Base-by-base conservation (phyloP, 2,329 filamentous ascomycete genomes). In the Fusarium heterosporum region DNA sequence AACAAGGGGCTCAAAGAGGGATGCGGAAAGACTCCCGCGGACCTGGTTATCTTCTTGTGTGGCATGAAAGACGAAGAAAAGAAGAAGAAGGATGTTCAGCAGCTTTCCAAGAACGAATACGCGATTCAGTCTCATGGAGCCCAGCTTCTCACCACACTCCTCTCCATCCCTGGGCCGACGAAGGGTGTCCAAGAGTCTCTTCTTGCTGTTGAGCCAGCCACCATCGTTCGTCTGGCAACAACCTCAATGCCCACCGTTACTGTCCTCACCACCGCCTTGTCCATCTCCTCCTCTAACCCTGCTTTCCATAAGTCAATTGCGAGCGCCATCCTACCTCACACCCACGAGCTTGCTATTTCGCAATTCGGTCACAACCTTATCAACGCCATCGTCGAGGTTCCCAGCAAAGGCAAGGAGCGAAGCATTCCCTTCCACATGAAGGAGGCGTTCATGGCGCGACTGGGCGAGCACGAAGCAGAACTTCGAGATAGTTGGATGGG, bases 91-190 rank as follows among this genome's bases (percentile, higher is more conserved):
- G 76, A 78, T 46, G 72, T 74, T 11, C 72, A 77, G 38, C 78
- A 81, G 28, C 75, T 78, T 34, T 80, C 68, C 70, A 87, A 80
- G 88, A 93, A 83, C 78, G 93, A 75, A 53, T 78, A 82, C 29
- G 82, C 83, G 29, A 77, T 86, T 22, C 77, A 84, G 32, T 83
- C 83, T 4, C 94, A 99, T 80, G 93, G 91, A 61, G 93, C 92
- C 19, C 85, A 97, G 45, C 85, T 99, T 28, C 89, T 92, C 10
- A 90, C 96, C 64, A 82, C 91, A 6, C 90, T 99, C 82, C 87
- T 98, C 49, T 81, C 86, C 9, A 89, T 93, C 26, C 87, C 91
- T 0, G 93, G 93, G 1, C 82, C 94, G 3, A 85, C 87, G 56
- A 87, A 87, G 49, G 84, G 94, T 12, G 86, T 97, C 30, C 92